Percentiles rank a stretch among this genome's conserved stretches.
These are phyloP conservation scores for Leishmania amazonensis DNA, from an alignment of 208 protist species.

Conservation along the genomic window DNA sequence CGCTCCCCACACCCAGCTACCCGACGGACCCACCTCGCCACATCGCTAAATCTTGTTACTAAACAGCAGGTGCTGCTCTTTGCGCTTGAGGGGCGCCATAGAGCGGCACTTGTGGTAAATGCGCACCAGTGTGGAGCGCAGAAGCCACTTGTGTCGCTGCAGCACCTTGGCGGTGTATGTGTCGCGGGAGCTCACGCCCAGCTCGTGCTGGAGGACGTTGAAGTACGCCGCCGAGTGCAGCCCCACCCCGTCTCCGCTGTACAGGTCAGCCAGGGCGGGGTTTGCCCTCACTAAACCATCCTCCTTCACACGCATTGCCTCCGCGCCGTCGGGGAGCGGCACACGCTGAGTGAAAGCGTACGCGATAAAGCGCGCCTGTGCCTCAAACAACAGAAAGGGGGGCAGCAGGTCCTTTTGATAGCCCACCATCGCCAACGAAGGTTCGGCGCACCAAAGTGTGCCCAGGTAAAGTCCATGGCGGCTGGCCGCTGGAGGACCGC, in stretches of 20 bases:
- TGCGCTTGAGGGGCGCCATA: slow-evolving; percentile 86
- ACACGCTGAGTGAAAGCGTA: slow-evolving; percentile 80
- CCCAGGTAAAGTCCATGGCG: slow-evolving; percentile 75
- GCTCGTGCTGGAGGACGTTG: slow-evolving; percentile 79
- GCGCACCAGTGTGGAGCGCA: slow-evolving; percentile 58
- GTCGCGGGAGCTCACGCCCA: slow-evolving; percentile 73
- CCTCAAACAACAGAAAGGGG: slow-evolving; percentile 85
- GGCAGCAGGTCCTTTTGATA: slow-evolving; percentile 77
- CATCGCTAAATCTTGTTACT: slow-evolving; percentile 77
- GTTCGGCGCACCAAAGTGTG: slow-evolving; percentile 56
- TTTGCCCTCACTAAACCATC: slow-evolving; percentile 37
- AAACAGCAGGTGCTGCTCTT: slow-evolving; percentile 88
- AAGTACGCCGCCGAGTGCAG: slow-evolving; percentile 86
- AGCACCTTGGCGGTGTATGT: slow-evolving; percentile 75
- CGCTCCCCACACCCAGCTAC: neutral
- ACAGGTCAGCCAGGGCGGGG: slow-evolving; percentile 43
- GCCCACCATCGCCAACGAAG: slow-evolving; percentile 82
- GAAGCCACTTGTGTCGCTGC: slow-evolving; percentile 69
- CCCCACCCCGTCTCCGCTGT: slow-evolving; percentile 48
- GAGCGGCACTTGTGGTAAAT: slow-evolving; percentile 78
- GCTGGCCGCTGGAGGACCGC: neutral
- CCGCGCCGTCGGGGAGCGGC: slow-evolving; percentile 38
- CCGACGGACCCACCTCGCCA: no score
- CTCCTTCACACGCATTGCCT: slow-evolving; percentile 38
- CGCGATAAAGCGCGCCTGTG: slow-evolving; percentile 79